Percentiles rank a stretch among this genome's conserved stretches.
Evolutionary conservation across 495 filamentous ascomycete species (phyloP).

Genomic region (Talaromyces liani): DNA sequence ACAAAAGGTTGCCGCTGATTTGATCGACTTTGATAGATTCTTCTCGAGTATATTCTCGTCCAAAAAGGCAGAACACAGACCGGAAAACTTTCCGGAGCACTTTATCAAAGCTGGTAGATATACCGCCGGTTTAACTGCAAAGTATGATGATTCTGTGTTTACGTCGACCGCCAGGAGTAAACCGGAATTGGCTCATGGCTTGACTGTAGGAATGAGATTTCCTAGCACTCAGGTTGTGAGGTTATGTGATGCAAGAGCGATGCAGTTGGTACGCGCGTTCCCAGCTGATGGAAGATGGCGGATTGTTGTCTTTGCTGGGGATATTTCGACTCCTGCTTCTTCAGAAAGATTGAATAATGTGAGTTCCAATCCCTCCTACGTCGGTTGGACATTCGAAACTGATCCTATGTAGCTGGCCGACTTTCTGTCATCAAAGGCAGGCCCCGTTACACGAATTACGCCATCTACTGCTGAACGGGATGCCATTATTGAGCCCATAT

Average conservation of each 20-base stretch:
- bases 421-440: constrained; percentile 26
- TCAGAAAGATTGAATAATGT: not conserved
- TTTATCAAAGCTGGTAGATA: constrained; percentile 56
- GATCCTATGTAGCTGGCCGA: constrained; percentile 22
- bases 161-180: constrained; percentile 16
- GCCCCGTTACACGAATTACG: constrained; percentile 38
- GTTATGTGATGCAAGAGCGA: not conserved
- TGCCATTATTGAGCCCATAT: constrained; percentile 52
- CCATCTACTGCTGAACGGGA: constrained; percentile 38
- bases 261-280: constrained; percentile 1
- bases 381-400: not conserved
- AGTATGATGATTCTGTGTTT: constrained; percentile 46
- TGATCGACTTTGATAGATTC: constrained; percentile 59
- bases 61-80: constrained; percentile 25
- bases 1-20: constrained; percentile 58
- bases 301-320: constrained; percentile 3
- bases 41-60: constrained; percentile 18
- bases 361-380: not conserved
- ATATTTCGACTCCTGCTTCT: not conserved
- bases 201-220: constrained; percentile 5
- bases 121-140: constrained; percentile 55
- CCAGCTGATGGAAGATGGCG: not conserved
- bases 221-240: not conserved
- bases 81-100: constrained; percentile 44
- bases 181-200: not conserved